These are phyloP conservation scores for Ambrosia hybrid DNA, from an alignment of 140 eudicot species.

Conservation along the genomic window DNA sequence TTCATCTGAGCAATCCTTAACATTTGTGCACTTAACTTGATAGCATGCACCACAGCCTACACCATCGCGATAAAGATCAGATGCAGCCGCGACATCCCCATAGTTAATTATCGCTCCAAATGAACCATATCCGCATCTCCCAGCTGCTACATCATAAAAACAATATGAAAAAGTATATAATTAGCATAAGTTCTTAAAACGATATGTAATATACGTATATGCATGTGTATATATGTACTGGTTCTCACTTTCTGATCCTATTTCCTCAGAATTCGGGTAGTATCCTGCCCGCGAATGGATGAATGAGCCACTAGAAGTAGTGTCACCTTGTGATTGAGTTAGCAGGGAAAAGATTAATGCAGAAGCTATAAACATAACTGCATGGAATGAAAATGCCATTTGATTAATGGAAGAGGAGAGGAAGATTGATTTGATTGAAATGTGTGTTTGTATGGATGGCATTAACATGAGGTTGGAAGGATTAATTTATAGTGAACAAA, in stretches of 20 bases:
- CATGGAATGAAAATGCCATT: constrained; percentile 42
- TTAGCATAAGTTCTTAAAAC: neutral
- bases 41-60: constrained; percentile 90
- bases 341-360: constrained; percentile 40
- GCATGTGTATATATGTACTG: constrained; percentile 26
- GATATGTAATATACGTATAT: neutral
- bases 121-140: constrained; percentile 67
- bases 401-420: constrained; percentile 24
- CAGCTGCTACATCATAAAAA: constrained; percentile 44
- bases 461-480: constrained; percentile 21
- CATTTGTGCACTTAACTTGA: constrained; percentile 70
- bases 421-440: neutral
- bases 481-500: constrained; percentile 44
- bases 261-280: constrained; percentile 72
- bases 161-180: constrained; percentile 15
- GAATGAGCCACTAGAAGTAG: constrained; percentile 53
- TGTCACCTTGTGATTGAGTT: constrained; percentile 36
- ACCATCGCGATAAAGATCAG: constrained; percentile 72
- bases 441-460: constrained; percentile 44
- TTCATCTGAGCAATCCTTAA: constrained; percentile 64
- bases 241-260: constrained; percentile 73
- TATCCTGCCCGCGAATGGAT: constrained; percentile 64
- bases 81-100: constrained; percentile 72
- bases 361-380: constrained; percentile 24
- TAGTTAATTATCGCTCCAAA: constrained; percentile 76